These are phyloP conservation scores for Dactylellina drechsleri DNA, from an alignment of 2,329 filamentous ascomycete genomes.

Conservation along the genomic window DNA sequence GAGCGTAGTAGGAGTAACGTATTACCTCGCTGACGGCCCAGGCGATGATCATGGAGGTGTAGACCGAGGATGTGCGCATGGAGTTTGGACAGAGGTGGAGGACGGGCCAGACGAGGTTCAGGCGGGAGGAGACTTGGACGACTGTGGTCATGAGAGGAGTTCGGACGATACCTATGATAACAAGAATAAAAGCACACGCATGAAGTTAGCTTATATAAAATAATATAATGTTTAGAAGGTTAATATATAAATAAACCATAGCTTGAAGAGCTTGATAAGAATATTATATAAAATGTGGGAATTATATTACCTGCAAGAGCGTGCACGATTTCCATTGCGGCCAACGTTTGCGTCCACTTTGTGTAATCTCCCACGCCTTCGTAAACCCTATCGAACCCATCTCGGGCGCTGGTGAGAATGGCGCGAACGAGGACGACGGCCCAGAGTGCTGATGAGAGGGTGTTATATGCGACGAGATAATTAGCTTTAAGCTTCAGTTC, in stretches of 20 bases:
- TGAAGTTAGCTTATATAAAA: conserved; percentile 2
- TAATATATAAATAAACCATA: no score
- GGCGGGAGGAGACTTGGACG: conserved; percentile 88
- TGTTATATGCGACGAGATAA: conserved; percentile 90
- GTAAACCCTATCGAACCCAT: conserved; percentile 71
- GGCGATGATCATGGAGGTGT: conserved; percentile 81
- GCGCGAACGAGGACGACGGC: conserved; percentile 77
- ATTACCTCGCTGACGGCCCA: conserved; percentile 94
- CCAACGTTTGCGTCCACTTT: conserved; percentile 84
- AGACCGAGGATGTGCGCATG: conserved; percentile 71
- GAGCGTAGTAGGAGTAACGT: conserved; percentile 89
- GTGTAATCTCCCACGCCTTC: conserved; percentile 73
- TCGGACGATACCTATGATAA: conserved; percentile 78
- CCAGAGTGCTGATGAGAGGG: conserved; percentile 81
- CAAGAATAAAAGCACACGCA: not conserved
- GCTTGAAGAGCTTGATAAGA: no score
- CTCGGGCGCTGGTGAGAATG: conserved; percentile 67
- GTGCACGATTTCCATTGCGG: conserved; percentile 84
- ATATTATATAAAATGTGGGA: no score
- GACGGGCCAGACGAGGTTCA: conserved; percentile 89
- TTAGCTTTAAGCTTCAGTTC: conserved; percentile 58
- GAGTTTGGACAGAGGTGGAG: conserved; percentile 75
- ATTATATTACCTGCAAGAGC: conserved; percentile 72
- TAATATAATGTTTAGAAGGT: no score
- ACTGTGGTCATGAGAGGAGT: conserved; percentile 84